A percentile compares a stretch with the other conserved stretches of the same genome.
Conservation (phyloP, 352 stramenopile genomes). For the Globisporangium okanoganense region DNA sequence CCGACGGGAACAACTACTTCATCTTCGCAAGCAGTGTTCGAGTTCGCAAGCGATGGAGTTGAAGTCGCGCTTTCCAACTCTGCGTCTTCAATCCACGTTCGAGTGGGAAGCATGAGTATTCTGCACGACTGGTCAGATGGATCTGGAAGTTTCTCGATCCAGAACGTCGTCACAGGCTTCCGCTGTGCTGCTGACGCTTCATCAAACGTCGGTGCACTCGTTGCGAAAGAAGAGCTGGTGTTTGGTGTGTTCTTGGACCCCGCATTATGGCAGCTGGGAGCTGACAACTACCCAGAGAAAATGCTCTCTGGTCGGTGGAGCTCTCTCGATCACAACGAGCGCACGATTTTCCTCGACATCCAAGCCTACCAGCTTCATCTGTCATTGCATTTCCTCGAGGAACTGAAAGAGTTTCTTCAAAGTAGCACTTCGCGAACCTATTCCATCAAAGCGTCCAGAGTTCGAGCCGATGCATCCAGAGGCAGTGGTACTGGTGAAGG, state of each 20-base stretch:
- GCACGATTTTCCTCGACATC: conserved; percentile 61
- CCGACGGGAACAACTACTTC: neutral
- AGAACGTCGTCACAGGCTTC: conserved; percentile 60
- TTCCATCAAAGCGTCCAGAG: neutral
- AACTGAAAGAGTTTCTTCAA: conserved; percentile 25
- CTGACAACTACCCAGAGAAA: conserved; percentile 73
- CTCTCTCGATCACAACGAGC: conserved; percentile 25
- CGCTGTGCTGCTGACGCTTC: conserved; percentile 11
- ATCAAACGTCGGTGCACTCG: neutral
- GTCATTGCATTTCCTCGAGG: conserved; percentile 45
- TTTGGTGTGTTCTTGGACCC: conserved; percentile 66
- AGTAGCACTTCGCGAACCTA: neutral
- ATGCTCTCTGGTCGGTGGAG: conserved; percentile 58
- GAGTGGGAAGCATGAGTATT: conserved; percentile 41
- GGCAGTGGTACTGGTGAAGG: neutral
- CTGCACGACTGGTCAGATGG: conserved; percentile 21
- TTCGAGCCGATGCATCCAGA: neutral
- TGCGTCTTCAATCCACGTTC: conserved; percentile 46
- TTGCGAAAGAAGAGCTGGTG: conserved; percentile 51
- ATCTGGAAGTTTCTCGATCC: conserved; percentile 40
- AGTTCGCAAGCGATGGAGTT: conserved; percentile 47
- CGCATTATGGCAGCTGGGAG: conserved; percentile 59
- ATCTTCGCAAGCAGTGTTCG: conserved; percentile 11
- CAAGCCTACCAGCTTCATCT: conserved; percentile 69
- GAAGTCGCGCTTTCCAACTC: conserved; percentile 35